Base-by-base conservation (phyloP, 2,329 filamentous ascomycete species). In the Diaporthe citrichinensis region DNA sequence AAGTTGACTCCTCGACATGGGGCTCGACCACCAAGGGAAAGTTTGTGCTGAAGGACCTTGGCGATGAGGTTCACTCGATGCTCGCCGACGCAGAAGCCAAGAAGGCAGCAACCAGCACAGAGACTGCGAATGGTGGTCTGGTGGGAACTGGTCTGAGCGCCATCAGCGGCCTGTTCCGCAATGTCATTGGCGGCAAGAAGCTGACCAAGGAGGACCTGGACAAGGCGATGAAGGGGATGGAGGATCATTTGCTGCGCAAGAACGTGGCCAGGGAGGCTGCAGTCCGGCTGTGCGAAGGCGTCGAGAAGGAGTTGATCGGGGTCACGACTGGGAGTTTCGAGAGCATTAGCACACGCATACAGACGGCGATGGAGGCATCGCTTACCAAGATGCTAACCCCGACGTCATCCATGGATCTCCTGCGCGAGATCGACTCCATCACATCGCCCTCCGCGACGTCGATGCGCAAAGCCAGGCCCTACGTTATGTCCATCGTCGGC, bases 401-500 rank as follows among this genome's bases (percentile, higher is more conserved):
- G 0, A 98, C 96, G 1, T 96, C 94, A 9, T 98, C 96, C 4
- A 90, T 98, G 78, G 97, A 99, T 84, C 92, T 99, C 67, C 92
- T 99, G 62, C 95, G 96, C 80, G 95, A 98, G 83, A 98, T 99
- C 79, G 93, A 96, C 81, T 90, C 93, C 59, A 91, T 97, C 77
- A 93, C 92, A 9, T 88, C 91, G 15, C 93, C 94, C 1, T 86
- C 93, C 0, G 88, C 87, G 31, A 90, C 92, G 4, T 92, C 92
- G 41, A 88, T 92, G 76, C 87, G 90, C 79, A 88, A 89, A 76
- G 85, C 90, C 28, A 93, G 97, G 5, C 97, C 97, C 58, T 99
- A 98, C 83, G 96, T 98, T 81, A 97, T 99, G 83, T 98, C 95
- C 74, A 98, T 99, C 77, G 97, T 99, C 58, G 97, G 97, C 77